Evolutionary conservation across 345 rosid genomes (phyloP), one percentile per base, ranked within the genome.

Genomic region (Sonneratia alba): DNA sequence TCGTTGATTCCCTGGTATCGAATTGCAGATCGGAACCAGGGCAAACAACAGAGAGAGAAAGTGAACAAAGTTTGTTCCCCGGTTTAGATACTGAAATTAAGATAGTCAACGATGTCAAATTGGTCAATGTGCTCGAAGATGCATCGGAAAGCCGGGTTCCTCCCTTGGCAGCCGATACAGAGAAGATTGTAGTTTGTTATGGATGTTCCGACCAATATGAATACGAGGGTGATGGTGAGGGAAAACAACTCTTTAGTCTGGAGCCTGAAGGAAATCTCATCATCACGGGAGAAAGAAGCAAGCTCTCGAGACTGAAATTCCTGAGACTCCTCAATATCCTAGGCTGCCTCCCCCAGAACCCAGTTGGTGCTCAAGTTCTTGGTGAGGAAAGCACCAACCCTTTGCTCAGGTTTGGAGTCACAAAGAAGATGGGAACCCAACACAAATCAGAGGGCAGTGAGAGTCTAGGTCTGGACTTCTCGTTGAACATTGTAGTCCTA

Each of bases 401-500:
- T 64, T 77, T 73, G 36, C 79, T 75, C 75, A 69, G 69, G 78
- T 34, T 82, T 45, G 76, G 79, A 72, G 66, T 79, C 45, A 80
- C 87, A 13, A 71, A 75, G 81, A 78, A 38, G 61, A 71, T 74
- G 72, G 83, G 82, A 13, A 53, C 48, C 74, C 74, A 86, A 78
- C 83, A 76, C 49, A 88, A 82, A 81, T 80, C 71, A 15, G 84
- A 86, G 32, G 32, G 32, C 45, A 42, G 45, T 2, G 10, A 42
- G 45, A 42, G 2, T 42, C 7, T 9, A 42, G 45, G 10, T 42
- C 10, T 42, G 45, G 45, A 42, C 70, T 87, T 89, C 72, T 83
- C 83, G 72, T 74, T 89, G 82, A 88, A 80, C 70, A 74, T 91
- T 73, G 69, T 91, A 76, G 90, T 89, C 76, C 77, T 93, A 0